These are phyloP conservation scores for Ophiocordyceps camponoti-floridani DNA, from an alignment of 2,329 filamentous ascomycete species.

Conservation along the genomic window DNA sequence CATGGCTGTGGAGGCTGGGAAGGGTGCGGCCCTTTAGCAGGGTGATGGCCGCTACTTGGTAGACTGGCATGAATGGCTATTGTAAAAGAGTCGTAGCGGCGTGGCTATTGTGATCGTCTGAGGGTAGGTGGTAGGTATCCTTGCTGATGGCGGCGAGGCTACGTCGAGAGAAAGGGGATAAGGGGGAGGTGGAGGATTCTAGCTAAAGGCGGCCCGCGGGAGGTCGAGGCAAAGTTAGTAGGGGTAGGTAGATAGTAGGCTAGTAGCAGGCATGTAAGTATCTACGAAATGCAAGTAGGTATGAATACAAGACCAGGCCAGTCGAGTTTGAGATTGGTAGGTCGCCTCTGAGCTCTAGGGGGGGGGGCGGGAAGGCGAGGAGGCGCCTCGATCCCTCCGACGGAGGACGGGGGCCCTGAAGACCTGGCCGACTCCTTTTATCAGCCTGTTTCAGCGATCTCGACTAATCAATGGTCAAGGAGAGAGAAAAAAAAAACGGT, in stretches of 20 bases:
- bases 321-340: too few relatives aligned
- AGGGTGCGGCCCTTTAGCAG: neutral
- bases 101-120: too few relatives aligned
- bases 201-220: neutral
- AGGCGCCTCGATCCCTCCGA: neutral
- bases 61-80: neutral
- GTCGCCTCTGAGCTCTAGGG: too few relatives aligned
- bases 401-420: neutral
- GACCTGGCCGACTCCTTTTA: neutral
- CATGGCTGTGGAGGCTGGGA: neutral
- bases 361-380: too few relatives aligned
- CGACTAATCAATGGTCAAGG: neutral
- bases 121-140: neutral
- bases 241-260: too few relatives aligned
- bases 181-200: neutral
- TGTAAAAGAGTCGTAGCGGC: too few relatives aligned
- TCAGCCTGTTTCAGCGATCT: neutral
- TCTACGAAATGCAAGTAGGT: too few relatives aligned
- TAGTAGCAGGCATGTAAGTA: too few relatives aligned
- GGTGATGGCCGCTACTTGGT: neutral
- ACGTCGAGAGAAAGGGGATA: neutral
- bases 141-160: neutral
- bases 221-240: neutral
- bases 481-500: too few relatives aligned
- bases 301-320: neutral